Evolutionary conservation across 768 basidiomycete species (phyloP).

Genomic region (Kwoniella sp.): DNA sequence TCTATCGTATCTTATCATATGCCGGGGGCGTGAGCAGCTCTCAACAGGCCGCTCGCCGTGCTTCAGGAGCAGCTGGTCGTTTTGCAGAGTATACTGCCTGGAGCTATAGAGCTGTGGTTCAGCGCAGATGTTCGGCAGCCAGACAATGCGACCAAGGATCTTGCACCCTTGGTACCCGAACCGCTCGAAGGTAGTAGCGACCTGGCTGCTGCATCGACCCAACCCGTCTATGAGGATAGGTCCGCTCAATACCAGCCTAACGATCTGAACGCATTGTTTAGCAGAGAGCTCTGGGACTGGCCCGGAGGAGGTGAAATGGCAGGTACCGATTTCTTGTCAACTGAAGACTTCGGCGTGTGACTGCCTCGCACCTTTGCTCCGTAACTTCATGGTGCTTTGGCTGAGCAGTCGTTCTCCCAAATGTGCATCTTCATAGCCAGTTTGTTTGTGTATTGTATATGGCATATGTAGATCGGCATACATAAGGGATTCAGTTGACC

Average conservation of each 20-base stretch:
- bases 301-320: not conserved
- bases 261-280: not conserved
- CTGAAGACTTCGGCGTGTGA: not conserved
- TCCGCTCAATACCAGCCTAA: not conserved
- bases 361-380: too few species aligned
- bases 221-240: not conserved
- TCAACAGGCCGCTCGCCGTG: not conserved
- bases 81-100: not conserved
- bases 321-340: not conserved
- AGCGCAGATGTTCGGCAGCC: not conserved
- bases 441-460: too few species aligned
- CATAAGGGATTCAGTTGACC: too few species aligned
- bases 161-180: not conserved
- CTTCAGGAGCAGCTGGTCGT: not conserved
- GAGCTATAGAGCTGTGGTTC: not conserved
- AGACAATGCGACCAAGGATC: not conserved
- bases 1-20: too few species aligned
- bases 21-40: too few species aligned
- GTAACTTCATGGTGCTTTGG: not conserved
- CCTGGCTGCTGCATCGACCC: not conserved
- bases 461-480: too few species aligned
- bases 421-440: too few species aligned
- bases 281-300: not conserved
- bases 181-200: too few species aligned
- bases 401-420: not conserved